Conservation (phyloP, 208 protist genomes). For the Leishmania braziliensis region DNA sequence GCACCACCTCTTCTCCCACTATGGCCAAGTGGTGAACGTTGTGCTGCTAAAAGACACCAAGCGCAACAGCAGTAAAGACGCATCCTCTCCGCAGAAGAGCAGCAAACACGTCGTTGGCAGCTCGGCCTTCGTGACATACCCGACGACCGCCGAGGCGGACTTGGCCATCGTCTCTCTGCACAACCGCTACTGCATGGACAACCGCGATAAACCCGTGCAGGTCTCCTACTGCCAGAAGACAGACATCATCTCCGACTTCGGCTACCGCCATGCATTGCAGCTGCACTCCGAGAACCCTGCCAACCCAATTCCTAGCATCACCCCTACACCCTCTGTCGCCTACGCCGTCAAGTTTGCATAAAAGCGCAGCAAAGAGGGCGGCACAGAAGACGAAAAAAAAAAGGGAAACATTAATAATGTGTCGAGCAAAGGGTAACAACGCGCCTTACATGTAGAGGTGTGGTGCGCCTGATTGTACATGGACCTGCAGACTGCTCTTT, state of each 20-base stretch:
- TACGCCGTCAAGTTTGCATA: slow-evolving; percentile 33
- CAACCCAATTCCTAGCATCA: slow-evolving; percentile 46
- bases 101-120: slow-evolving; percentile 41
- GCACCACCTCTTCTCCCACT: slow-evolving; percentile 36
- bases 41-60: slow-evolving; percentile 41
- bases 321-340: slow-evolving; percentile 17
- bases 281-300: slow-evolving; percentile 60
- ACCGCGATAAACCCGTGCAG: slow-evolving; percentile 57
- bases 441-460: background rate
- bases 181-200: slow-evolving; percentile 52
- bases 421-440: background rate
- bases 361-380: too few relatives aligned
- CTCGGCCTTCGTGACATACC: slow-evolving; percentile 48
- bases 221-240: slow-evolving; percentile 69
- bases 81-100: slow-evolving; percentile 2
- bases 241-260: slow-evolving; percentile 64
- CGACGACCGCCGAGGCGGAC: slow-evolving; percentile 56
- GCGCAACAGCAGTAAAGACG: slow-evolving; percentile 11
- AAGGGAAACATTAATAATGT: too few relatives aligned
- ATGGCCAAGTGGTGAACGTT: slow-evolving; percentile 43
- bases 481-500: background rate
- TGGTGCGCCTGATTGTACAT: background rate
- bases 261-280: slow-evolving; percentile 55
- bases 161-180: slow-evolving; percentile 57
- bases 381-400: background rate